Evolutionary conservation across 2,329 filamentous ascomycete genomes (phyloP).

Genomic region (Onygenales sp.): DNA sequence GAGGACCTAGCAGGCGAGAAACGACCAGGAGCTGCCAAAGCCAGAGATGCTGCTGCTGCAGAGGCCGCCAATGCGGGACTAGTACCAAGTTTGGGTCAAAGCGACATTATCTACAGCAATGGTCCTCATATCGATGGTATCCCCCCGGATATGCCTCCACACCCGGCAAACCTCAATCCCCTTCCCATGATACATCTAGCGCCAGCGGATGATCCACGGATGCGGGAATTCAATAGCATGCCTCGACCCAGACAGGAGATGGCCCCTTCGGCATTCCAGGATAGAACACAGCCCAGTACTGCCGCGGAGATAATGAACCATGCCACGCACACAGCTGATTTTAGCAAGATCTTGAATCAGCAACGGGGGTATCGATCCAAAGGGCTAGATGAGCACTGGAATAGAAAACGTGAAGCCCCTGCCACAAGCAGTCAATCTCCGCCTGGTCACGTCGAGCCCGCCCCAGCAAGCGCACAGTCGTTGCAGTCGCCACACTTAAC

Average conservation of each 20-base stretch:
- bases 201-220: constrained; percentile 65
- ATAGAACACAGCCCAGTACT: constrained; percentile 67
- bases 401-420: constrained; percentile 70
- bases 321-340: constrained; percentile 80
- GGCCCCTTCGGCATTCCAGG: constrained; percentile 65
- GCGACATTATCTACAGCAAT: constrained; percentile 82
- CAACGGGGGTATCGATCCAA: constrained; percentile 70
- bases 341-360: constrained; percentile 73
- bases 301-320: constrained; percentile 74
- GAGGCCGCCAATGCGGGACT: constrained; percentile 48
- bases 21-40: constrained; percentile 81
- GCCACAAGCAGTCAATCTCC: constrained; percentile 36
- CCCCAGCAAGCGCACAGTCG: constrained; percentile 22
- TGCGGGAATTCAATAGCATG: constrained; percentile 74
- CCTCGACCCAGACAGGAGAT: constrained; percentile 84
- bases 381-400: constrained; percentile 74
- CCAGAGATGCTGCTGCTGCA: constrained; percentile 69
- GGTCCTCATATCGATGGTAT: constrained; percentile 55
- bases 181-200: constrained; percentile 78
- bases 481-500: constrained; percentile 31
- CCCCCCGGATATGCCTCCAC: constrained; percentile 62
- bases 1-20: constrained; percentile 94
- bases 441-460: constrained; percentile 18
- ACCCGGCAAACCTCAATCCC: constrained; percentile 56
- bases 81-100: constrained; percentile 58